Evolutionary conservation across 208 protist genomes (phyloP).

Genomic region (Trypanosomatidae sp.): DNA sequence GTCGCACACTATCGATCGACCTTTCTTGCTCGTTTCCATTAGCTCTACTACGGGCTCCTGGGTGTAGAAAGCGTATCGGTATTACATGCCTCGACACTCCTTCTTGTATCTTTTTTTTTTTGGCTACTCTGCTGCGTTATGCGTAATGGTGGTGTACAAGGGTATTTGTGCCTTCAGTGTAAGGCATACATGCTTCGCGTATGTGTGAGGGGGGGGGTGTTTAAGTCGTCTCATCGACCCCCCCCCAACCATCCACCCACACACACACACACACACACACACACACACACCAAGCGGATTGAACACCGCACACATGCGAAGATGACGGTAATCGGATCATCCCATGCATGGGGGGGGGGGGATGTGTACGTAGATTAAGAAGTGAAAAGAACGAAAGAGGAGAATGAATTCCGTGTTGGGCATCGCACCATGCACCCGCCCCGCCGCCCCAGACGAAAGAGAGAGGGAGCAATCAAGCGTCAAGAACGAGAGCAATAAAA

Average conservation of each 20-base stretch:
- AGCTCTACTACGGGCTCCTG: background rate
- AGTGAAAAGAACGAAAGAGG: no score
- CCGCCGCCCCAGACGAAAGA: background rate
- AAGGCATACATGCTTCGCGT: background rate
- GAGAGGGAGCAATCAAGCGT: constrained; percentile 3
- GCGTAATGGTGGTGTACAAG: no score
- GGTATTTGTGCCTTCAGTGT: no score
- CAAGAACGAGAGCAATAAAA: constrained; percentile 4
- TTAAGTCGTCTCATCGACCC: no score
- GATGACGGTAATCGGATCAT: background rate
- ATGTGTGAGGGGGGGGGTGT: background rate
- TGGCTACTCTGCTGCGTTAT: background rate
- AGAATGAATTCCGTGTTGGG: no score
- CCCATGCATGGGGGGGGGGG: background rate
- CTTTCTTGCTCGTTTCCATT: background rate
- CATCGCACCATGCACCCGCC: no score
- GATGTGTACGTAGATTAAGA: no score
- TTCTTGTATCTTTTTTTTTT: background rate
- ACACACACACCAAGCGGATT: background rate
- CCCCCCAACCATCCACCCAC: background rate
- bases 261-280: background rate
- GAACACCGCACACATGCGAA: background rate
- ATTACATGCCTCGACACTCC: background rate
- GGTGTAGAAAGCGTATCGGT: background rate
- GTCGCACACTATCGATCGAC: no score